Evolutionary conservation across 306 rosid genomes (phyloP).

Genomic region (Quercus suber): DNA sequence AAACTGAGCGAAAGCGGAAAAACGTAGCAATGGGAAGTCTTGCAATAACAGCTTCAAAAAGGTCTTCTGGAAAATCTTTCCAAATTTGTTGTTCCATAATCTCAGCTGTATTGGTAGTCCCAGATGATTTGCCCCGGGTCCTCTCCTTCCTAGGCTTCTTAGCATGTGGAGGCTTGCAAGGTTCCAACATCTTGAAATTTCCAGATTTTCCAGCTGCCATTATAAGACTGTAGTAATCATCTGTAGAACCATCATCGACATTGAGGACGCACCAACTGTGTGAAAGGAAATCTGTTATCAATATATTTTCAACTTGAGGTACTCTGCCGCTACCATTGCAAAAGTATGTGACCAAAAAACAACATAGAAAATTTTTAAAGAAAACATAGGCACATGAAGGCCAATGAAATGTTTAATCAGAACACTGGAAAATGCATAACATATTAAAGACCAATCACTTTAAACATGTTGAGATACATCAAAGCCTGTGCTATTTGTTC

Average conservation of each 20-base stretch:
- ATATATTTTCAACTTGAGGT: slow-evolving; percentile 9
- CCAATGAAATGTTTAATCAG: neutral
- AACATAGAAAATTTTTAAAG: neutral
- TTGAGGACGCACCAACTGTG: slow-evolving; percentile 65
- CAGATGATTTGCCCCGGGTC: slow-evolving; percentile 48
- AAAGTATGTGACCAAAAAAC: neutral
- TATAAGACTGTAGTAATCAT: slow-evolving; percentile 60
- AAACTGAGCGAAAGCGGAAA: slow-evolving; percentile 78
- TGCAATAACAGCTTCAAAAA: slow-evolving; percentile 77
- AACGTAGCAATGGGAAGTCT: slow-evolving; percentile 77
- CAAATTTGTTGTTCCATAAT: slow-evolving; percentile 72
- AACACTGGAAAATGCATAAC: neutral
- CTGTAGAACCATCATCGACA: slow-evolving; percentile 56
- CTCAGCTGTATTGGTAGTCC: slow-evolving; percentile 42
- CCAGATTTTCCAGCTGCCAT: slow-evolving; percentile 67
- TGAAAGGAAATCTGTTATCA: slow-evolving; percentile 21
- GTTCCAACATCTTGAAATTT: slow-evolving; percentile 49
- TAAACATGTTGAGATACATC: neutral
- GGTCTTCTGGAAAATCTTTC: slow-evolving; percentile 88
- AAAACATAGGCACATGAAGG: neutral
- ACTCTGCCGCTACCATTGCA: neutral
- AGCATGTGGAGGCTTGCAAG: slow-evolving; percentile 57
- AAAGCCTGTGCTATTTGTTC: neutral
- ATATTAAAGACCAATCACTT: neutral
- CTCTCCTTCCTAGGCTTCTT: slow-evolving; percentile 64